Percentiles rank a stretch among this genome's conserved stretches.
Conservation (phyloP, 305 asterid genomes). For the Fraxinus xanthoxyloides region DNA sequence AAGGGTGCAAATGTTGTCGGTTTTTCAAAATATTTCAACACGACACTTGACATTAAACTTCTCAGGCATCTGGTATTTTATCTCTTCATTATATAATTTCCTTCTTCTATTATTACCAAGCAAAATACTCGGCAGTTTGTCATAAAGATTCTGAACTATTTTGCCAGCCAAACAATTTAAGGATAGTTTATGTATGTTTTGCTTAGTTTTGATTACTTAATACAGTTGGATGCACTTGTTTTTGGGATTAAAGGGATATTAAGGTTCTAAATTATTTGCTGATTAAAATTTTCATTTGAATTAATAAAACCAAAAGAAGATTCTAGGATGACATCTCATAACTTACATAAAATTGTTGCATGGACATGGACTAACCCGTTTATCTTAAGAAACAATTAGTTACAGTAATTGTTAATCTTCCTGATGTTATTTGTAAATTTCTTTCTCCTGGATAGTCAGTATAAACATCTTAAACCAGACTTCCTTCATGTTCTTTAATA, state of each 20-base stretch:
- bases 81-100: background rate
- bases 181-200: background rate
- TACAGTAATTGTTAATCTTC: background rate
- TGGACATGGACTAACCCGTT: background rate
- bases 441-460: background rate
- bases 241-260: background rate
- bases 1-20: background rate
- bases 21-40: background rate
- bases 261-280: background rate
- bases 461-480: background rate
- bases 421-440: background rate
- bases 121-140: background rate
- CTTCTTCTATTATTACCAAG: background rate
- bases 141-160: background rate
- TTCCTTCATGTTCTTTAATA: background rate
- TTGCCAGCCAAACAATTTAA: background rate
- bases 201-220: background rate
- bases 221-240: background rate
- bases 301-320: background rate
- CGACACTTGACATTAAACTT: background rate
- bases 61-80: background rate
- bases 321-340: background rate
- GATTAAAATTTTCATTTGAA: background rate
- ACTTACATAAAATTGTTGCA: background rate
- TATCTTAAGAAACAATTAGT: background rate